Evolutionary conservation across 371 early-diverging fungal genomes (phyloP), one percentile per base, ranked within the genome.

Genomic region (Mucor racemosus): DNA sequence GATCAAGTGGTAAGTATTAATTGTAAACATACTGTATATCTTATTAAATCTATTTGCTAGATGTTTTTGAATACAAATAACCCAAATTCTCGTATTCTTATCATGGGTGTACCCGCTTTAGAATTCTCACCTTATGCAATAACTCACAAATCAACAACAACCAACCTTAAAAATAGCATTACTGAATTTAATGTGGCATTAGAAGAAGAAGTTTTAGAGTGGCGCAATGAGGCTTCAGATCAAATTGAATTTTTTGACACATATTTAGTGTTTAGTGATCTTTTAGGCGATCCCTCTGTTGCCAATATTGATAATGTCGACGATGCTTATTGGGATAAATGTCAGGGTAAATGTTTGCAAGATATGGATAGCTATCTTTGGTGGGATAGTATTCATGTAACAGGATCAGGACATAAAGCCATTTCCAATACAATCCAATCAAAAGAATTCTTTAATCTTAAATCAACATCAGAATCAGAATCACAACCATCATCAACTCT

Each of bases 321-420:
- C 1, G 56, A 74, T 17, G 78, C 82, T n/a, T 82, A 82, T 58
- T 82, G 82, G 82, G 75, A 79, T 6, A 66, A 21, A 17, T 82
- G 82, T 64, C 78, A 77, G 48, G 82, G 80, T 1, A 64, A 65
- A 14, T 82, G 82, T 34, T 17, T 34, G 2, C 71, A 79, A 41
- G 33, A 69, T 10, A 56, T 79, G 5, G 65, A 82, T 54, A 62
- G 64, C 9, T 80, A 79, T 66, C 65, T 82, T 42, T 82, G 82
- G 82, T 82, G 77, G 75, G 82, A 82, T 61, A 35, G 33, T 1
- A 58, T 79, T 19, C 82, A 80, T 64, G 48, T 79, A 44, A 82
- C 82, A 14, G 80, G 82, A 40, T 64, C 71, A n/a, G 78, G 78
- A 11, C 78, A 77, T 35, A 64, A 54, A 13, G 68, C 78, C 7